Evolutionary conservation across 2,329 filamentous ascomycete species (phyloP).

Genomic region (Parastagonospora avenae): DNA sequence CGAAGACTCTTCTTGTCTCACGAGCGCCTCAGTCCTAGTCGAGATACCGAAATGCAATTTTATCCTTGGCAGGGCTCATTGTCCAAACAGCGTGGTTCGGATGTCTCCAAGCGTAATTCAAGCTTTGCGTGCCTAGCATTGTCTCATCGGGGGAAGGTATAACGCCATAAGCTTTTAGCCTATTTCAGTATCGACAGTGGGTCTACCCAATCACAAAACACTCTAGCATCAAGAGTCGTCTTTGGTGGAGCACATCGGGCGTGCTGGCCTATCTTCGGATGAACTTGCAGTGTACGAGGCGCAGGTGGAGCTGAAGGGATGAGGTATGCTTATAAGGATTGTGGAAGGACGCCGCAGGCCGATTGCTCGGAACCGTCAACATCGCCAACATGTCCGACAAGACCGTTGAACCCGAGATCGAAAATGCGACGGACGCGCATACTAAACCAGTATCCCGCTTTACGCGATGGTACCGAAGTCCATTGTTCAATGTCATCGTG

Average conservation of each 20-base stretch:
- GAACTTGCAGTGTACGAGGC: not conserved
- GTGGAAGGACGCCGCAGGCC: not conserved
- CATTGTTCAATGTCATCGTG: slow-evolving; percentile 55
- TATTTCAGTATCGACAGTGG: not conserved
- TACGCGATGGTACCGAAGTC: slow-evolving; percentile 49
- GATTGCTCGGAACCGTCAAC: not conserved
- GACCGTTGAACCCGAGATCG: slow-evolving; percentile 18
- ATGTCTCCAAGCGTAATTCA: not conserved
- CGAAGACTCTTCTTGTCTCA: no score
- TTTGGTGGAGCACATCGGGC: not conserved
- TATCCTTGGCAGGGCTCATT: not conserved
- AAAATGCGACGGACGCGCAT: slow-evolving; percentile 2
- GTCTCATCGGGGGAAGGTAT: slow-evolving; percentile 13
- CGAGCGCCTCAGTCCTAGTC: no score
- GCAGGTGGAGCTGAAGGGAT: not conserved
- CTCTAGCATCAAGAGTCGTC: not conserved
- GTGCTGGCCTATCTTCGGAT: slow-evolving; percentile 5
- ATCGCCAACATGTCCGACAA: slow-evolving; percentile 14
- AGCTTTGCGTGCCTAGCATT: slow-evolving; percentile 8
- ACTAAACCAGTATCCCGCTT: slow-evolving; percentile 24
- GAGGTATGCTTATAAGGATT: not conserved
- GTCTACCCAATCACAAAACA: slow-evolving; percentile 1
- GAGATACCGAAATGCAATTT: not conserved
- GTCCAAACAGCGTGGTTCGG: not conserved
- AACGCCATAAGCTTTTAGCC: slow-evolving; percentile 12